These are phyloP conservation scores for Actinidia arguta DNA, from an alignment of 179 eudicot genomes.

Conservation along the genomic window DNA sequence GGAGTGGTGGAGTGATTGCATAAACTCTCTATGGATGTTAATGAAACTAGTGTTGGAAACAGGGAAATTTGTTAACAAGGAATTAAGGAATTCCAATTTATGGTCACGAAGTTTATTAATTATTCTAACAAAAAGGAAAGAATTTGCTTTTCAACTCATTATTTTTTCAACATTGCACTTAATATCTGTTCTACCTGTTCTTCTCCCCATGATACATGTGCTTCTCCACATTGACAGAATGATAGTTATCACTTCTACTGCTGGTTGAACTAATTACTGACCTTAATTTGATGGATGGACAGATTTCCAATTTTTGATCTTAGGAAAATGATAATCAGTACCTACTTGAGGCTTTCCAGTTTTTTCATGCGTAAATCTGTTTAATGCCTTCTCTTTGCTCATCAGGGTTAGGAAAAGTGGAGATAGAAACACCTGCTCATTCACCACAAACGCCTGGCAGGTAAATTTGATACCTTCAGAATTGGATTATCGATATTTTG, in stretches of 20 bases:
- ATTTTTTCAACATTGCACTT: not conserved
- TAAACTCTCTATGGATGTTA: not conserved
- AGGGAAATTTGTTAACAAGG: not conserved
- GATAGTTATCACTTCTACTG: not conserved
- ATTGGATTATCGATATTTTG: not conserved
- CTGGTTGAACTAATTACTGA: not conserved
- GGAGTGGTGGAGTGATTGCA: not conserved
- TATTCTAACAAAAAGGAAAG: not conserved
- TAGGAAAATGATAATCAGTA: not conserved
- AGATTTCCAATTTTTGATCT: not conserved
- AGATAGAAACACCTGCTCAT: slow-evolving; percentile 76
- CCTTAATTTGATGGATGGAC: no score
- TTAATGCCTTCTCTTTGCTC: slow-evolving; percentile 24
- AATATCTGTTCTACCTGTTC: not conserved
- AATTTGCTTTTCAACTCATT: not conserved
- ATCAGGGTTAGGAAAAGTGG: slow-evolving; percentile 85
- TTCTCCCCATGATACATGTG: not conserved
- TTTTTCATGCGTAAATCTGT: not conserved
- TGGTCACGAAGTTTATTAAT: not conserved
- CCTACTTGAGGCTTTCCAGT: not conserved
- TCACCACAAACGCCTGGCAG: slow-evolving; percentile 71
- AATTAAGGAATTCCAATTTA: not conserved
- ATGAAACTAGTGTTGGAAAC: not conserved
- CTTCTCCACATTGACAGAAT: not conserved
- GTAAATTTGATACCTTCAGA: slow-evolving; percentile 40